Base-by-base conservation (phyloP, 257 asterid species). In the Paulownia fortunei region DNA sequence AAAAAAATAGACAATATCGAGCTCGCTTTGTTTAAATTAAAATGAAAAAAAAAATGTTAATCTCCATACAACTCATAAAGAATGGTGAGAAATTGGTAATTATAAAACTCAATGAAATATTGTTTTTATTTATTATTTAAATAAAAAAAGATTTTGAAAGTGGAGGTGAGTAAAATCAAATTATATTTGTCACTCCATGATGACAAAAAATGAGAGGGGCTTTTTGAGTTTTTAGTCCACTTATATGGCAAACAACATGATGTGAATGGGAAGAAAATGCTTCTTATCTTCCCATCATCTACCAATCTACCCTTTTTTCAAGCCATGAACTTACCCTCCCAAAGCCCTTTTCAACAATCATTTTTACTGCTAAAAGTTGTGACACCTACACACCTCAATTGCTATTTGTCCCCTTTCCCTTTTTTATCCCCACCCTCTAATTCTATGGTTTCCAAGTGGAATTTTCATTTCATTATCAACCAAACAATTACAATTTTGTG, bases 171-270 rank as follows among this genome's bases (percentile, higher is more conserved):
- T 64, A 41, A 74, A 78, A 78, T 21, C 24, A 74, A 26, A 30
- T 21, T 69, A 76, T 55, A 65, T 75, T 59, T 72, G 76, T 68
- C 36, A 49, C 51, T 41, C 39, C 37, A 76, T 64, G 72, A 51
- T 71, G 30, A 16, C n/a, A n/a, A n/a, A 49, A 59, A 71, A 70
- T 32, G 41, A 51, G 39, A 41, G 18, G 56, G 63, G 18, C 9
- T 34, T 56, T 56, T 77, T 72, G 78, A 79, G 82, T 82, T 78
- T 77, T 55, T 73, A 89, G 93, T 90, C 94, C 76, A 84, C 77
- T 73, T 71, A 68, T 5, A 85, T 94, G 98, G 98, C 97, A 80
- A 92, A 90, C 98, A 91, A 61, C 76, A 94, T 94, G 86, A 94
- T 94, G 76, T 67, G 21, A 13, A 18, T 69, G 51, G 69, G 76